phyloP scores from a whole-genome alignment of 1,139 yeast species.

The Williopsis jadinii region DNA sequence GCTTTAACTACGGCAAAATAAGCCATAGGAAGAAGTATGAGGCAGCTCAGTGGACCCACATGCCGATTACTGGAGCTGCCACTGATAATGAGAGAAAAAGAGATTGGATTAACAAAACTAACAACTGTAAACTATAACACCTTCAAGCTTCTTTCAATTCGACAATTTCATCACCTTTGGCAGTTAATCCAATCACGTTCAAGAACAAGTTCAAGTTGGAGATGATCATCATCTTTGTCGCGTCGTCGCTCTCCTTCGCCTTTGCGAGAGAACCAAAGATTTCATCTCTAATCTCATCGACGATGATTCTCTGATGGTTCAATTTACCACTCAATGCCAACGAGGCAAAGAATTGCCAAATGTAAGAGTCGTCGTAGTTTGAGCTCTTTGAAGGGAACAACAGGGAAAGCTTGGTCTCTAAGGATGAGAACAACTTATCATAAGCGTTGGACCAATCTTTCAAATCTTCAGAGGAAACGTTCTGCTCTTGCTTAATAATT shows the following conservation, averaged over 20 bases:
- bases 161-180: slow-evolving; percentile 49
- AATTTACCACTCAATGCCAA: slow-evolving; percentile 88
- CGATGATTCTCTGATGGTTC: slow-evolving; percentile 89
- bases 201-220: slow-evolving; percentile 85
- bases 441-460: slow-evolving; percentile 77
- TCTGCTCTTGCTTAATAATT: slow-evolving; percentile 78
- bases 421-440: slow-evolving; percentile 69
- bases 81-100: too few species aligned
- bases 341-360: slow-evolving; percentile 96
- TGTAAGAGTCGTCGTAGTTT: slow-evolving; percentile 70
- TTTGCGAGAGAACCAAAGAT: slow-evolving; percentile 84
- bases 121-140: too few species aligned
- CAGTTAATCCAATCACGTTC: slow-evolving; percentile 94
- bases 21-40: too few species aligned
- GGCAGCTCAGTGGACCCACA: too few species aligned
- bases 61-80: too few species aligned
- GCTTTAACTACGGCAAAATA: too few species aligned
- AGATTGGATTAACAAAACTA: too few species aligned
- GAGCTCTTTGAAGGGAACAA: slow-evolving; percentile 74
- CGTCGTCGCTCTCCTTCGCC: slow-evolving; percentile 57
- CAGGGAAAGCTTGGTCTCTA: slow-evolving; percentile 71
- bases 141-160: slow-evolving; percentile 27
- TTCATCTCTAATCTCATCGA: slow-evolving; percentile 90
- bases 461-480: slow-evolving; percentile 36
- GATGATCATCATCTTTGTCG: slow-evolving; percentile 58